These are phyloP conservation scores for Cyclotella kingstonii DNA, from an alignment of 108 stramenopile genomes.

Conservation along the genomic window DNA sequence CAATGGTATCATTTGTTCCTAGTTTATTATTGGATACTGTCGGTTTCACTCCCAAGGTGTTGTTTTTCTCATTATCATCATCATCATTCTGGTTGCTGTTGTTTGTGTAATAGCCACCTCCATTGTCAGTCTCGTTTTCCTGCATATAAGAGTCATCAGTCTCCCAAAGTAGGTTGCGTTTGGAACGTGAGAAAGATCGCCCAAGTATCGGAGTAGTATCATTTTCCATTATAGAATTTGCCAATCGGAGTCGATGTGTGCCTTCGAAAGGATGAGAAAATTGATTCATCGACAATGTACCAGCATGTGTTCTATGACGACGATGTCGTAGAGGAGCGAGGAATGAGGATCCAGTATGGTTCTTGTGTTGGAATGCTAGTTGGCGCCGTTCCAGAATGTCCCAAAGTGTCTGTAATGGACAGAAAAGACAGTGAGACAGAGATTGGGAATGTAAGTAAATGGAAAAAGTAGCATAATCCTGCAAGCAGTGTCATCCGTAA, in stretches of 20 bases:
- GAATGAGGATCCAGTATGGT: neutral
- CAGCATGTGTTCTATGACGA: conserved; percentile 12
- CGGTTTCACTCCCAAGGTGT: too few species aligned
- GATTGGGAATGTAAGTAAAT: neutral
- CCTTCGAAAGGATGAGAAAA: neutral
- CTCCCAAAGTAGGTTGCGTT: too few species aligned
- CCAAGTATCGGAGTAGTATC: neutral
- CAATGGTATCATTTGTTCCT: too few species aligned
- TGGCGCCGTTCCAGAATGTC: conserved; percentile 44
- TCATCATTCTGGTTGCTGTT: too few species aligned
- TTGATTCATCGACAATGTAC: neutral
- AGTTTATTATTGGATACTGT: too few species aligned
- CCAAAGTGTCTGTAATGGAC: conserved; percentile 19
- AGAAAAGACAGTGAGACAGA: neutral
- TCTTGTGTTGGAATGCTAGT: conserved; percentile 11
- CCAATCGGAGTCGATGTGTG: neutral
- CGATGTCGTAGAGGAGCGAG: conserved; percentile 1
- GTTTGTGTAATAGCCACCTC: too few species aligned
- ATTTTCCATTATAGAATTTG: neutral
- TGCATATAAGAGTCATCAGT: too few species aligned
- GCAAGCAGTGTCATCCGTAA: neutral
- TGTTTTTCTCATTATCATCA: too few species aligned
- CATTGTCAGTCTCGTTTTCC: too few species aligned
- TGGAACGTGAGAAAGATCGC: too few species aligned
- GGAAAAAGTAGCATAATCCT: neutral